Evolutionary conservation across 805 yeast species (phyloP).

Genomic region (Lachancea quebecensis): DNA sequence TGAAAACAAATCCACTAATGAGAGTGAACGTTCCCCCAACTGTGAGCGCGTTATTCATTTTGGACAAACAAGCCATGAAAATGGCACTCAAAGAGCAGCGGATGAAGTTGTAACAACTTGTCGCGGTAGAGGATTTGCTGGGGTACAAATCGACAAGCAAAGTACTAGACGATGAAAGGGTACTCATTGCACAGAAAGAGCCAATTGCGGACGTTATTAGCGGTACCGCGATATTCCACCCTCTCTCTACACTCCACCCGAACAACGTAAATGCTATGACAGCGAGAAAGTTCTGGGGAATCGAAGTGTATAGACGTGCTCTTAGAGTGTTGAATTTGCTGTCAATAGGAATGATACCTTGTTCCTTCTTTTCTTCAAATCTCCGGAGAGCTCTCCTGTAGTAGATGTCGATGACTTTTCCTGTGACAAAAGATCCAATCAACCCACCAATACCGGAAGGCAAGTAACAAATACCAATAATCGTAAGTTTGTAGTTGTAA

Average conservation of each 20-base stretch:
- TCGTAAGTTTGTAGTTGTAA: conserved; percentile 46
- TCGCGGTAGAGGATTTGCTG: conserved; percentile 58
- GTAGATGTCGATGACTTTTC: conserved; percentile 46
- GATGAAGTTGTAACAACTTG: conserved; percentile 62
- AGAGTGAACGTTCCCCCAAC: conserved; percentile 73
- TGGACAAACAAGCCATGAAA: conserved; percentile 58
- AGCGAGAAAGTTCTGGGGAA: conserved; percentile 39
- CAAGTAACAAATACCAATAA: conserved; percentile 64
- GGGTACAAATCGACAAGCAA: conserved; percentile 71
- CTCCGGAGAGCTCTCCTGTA: conserved; percentile 34
- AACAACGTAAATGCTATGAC: conserved; percentile 42
- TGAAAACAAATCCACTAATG: conserved; percentile 44
- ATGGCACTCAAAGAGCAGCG: conserved; percentile 67
- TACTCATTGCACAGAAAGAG: conserved; percentile 51
- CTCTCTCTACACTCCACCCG: conserved; percentile 66
- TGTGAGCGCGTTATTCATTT: conserved; percentile 50
- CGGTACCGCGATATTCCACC: conserved; percentile 44
- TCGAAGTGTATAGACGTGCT: conserved; percentile 43
- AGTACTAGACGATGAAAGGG: conserved; percentile 52
- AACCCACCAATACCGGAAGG: conserved; percentile 70
- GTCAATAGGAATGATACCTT: conserved; percentile 22
- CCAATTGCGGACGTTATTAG: conserved; percentile 50
- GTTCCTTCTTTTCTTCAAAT: conserved; percentile 17
- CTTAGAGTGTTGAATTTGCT: conserved; percentile 44
- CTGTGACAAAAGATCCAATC: conserved; percentile 52